These are phyloP conservation scores for Marasmius oreades DNA, from an alignment of 1,284 basidiomycete species.

Conservation along the genomic window DNA sequence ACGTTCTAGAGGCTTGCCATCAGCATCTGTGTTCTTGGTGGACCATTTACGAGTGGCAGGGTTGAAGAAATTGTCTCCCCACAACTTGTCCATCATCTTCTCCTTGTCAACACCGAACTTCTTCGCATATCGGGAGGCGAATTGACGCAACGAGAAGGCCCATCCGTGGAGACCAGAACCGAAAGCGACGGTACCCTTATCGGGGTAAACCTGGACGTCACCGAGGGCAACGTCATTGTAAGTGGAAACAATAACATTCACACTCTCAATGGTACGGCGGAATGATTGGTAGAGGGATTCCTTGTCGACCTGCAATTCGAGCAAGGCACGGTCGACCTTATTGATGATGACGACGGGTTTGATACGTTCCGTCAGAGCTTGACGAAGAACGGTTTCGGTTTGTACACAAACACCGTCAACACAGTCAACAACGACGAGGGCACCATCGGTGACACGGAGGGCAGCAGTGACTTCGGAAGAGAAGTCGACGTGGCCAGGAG, in stretches of 20 bases:
- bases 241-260: slow-evolving; percentile 98
- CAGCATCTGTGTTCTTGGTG: slow-evolving; percentile 72
- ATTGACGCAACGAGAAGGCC: slow-evolving; percentile 99
- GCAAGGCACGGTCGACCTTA: slow-evolving; percentile 99
- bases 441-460: slow-evolving; percentile 99
- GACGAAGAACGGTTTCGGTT: slow-evolving; percentile 98
- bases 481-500: slow-evolving; percentile 99
- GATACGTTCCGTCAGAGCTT: slow-evolving; percentile 97
- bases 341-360: slow-evolving; percentile 99
- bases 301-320: slow-evolving; percentile 97
- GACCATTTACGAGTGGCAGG: slow-evolving; percentile 97
- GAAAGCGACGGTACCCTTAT: slow-evolving; percentile 98
- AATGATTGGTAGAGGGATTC: slow-evolving; percentile 98
- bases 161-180: slow-evolving; percentile 99
- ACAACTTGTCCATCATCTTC: slow-evolving; percentile 97
- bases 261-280: slow-evolving; percentile 95
- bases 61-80: slow-evolving; percentile 99
- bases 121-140: slow-evolving; percentile 94
- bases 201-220: slow-evolving; percentile 99
- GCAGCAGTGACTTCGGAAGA: slow-evolving; percentile 99
- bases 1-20: slow-evolving; percentile 89
- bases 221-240: slow-evolving; percentile 95
- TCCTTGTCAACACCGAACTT: slow-evolving; percentile 99
- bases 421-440: slow-evolving; percentile 98
- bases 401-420: slow-evolving; percentile 99